Evolutionary conservation across 2,329 filamentous ascomycete genomes (phyloP).

Genomic region (Colletotrichum trifolii): DNA sequence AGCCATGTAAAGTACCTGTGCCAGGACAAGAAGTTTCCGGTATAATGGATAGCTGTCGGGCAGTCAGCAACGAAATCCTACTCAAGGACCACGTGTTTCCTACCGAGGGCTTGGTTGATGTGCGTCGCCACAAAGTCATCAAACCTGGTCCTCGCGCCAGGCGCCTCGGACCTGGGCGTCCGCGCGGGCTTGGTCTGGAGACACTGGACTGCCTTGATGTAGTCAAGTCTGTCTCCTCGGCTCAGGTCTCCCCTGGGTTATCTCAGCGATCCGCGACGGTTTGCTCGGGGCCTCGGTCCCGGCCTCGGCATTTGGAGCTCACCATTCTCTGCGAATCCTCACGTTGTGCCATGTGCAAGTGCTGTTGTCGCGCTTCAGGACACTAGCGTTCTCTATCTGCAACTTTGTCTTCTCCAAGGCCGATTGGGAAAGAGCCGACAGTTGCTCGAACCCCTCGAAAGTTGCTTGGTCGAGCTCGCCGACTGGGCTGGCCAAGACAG

Average conservation of each 20-base stretch:
- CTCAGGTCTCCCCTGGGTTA: slow-evolving; percentile 43
- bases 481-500: slow-evolving; percentile 32
- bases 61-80: too few species aligned
- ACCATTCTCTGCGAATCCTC: slow-evolving; percentile 47
- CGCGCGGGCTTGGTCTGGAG: slow-evolving; percentile 51
- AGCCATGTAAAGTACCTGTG: slow-evolving; percentile 47
- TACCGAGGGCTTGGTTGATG: slow-evolving; percentile 54
- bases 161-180: slow-evolving; percentile 46
- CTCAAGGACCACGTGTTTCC: too few species aligned
- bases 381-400: slow-evolving; percentile 27
- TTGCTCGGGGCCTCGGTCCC: neutral
- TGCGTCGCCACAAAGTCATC: slow-evolving; percentile 64
- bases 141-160: slow-evolving; percentile 57
- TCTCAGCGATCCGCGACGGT: neutral
- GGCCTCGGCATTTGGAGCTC: slow-evolving; percentile 10
- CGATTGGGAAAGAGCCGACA: slow-evolving; percentile 22
- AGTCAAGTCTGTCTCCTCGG: slow-evolving; percentile 47
- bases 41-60: slow-evolving; percentile 52
- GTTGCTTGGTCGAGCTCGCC: neutral
- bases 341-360: slow-evolving; percentile 43
- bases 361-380: slow-evolving; percentile 32
- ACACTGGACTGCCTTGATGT: slow-evolving; percentile 58
- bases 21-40: slow-evolving; percentile 46
- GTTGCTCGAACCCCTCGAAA: slow-evolving; percentile 1
- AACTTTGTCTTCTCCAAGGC: slow-evolving; percentile 42